These are phyloP conservation scores for Sonneratia caseolaris DNA, from an alignment of 345 rosid genomes.

Conservation along the genomic window DNA sequence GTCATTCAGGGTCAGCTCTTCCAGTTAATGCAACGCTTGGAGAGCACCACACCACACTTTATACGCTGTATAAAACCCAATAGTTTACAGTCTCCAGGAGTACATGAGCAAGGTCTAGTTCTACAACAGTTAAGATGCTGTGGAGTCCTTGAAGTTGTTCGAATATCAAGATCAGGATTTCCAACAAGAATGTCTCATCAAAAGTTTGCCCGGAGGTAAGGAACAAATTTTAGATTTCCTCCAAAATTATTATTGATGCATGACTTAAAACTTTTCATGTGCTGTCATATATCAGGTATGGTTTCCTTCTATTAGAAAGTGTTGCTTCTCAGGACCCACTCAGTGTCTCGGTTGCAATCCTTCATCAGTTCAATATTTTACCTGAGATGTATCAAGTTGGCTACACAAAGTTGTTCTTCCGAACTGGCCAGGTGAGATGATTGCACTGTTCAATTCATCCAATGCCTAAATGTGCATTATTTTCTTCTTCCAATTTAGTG, in stretches of 20 bases:
- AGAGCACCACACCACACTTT: slow-evolving; percentile 91
- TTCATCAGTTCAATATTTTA: slow-evolving; percentile 89
- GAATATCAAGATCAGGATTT: slow-evolving; percentile 93
- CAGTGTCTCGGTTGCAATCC: slow-evolving; percentile 94
- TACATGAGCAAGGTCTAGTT: slow-evolving; percentile 82
- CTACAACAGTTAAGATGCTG: slow-evolving; percentile 96
- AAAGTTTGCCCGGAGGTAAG: slow-evolving; percentile 88
- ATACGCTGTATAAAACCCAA: slow-evolving; percentile 97
- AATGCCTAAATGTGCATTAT: background rate
- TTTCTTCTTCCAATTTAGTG: background rate
- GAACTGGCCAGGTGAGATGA: slow-evolving; percentile 79
- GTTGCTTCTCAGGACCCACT: slow-evolving; percentile 83
- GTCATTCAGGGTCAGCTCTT: slow-evolving; percentile 72
- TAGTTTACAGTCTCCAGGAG: slow-evolving; percentile 78
- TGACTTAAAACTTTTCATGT: slow-evolving; percentile 1
- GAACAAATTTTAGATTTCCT: background rate
- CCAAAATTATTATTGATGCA: background rate
- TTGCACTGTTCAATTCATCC: background rate
- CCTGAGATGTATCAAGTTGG: slow-evolving; percentile 99
- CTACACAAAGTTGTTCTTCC: slow-evolving; percentile 90
- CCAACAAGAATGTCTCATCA: slow-evolving; percentile 97
- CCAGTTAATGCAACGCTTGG: slow-evolving; percentile 92
- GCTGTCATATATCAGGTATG: slow-evolving; percentile 50
- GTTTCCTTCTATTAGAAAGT: slow-evolving; percentile 81
- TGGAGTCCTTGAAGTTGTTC: slow-evolving; percentile 96